These are phyloP conservation scores for Nemania sp. DNA, from an alignment of 2,329 filamentous ascomycete species.

Conservation along the genomic window DNA sequence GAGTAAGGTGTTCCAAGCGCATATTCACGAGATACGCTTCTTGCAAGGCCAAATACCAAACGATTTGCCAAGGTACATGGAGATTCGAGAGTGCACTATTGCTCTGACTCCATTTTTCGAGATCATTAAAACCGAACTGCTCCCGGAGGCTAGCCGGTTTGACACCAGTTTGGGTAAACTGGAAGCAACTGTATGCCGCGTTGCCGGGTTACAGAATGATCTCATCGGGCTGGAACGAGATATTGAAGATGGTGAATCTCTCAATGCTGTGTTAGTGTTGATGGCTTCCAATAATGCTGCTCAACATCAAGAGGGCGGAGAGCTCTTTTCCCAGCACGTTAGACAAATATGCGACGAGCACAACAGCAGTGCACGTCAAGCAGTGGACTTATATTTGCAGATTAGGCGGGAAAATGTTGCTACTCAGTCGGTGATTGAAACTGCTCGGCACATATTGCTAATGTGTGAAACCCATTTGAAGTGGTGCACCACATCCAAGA, in stretches of 20 bases:
- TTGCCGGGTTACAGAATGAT: neutral
- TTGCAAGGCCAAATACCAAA: neutral
- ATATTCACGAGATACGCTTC: neutral
- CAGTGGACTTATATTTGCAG: neutral
- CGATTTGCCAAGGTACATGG: neutral
- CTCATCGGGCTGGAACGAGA: conserved; percentile 3
- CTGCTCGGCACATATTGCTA: neutral
- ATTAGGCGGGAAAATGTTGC: neutral
- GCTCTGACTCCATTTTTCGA: neutral
- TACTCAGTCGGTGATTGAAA: neutral
- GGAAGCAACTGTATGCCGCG: neutral
- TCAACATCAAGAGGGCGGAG: neutral
- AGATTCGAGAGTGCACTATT: neutral
- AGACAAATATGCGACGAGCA: neutral
- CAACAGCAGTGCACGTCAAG: neutral
- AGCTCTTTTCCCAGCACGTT: neutral
- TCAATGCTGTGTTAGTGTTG: neutral
- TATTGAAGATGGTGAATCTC: neutral
- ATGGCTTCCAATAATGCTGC: neutral
- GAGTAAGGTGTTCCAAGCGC: neutral
- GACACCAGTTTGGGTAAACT: neutral
- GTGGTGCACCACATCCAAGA: conserved; percentile 1
- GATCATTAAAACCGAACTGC: neutral
- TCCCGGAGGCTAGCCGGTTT: neutral
- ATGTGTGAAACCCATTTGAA: conserved; percentile 4